These are phyloP conservation scores for Arabidopsis hybrid DNA, from an alignment of 441 rosid genomes.

Conservation along the genomic window DNA sequence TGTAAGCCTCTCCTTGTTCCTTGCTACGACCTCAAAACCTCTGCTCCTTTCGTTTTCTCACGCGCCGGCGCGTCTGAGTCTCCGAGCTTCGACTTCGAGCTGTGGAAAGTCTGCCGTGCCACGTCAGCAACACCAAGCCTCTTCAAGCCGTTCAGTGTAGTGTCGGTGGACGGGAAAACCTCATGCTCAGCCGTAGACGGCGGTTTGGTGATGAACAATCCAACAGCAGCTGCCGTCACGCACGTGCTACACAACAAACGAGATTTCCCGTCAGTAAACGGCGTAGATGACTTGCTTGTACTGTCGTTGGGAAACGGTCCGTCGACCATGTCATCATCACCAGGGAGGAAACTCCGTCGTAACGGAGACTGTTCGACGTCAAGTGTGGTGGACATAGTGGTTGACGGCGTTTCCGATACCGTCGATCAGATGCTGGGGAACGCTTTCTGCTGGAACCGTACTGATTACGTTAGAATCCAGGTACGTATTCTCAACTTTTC, in stretches of 20 bases:
- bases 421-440: constrained; percentile 93
- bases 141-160: constrained; percentile 71
- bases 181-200: constrained; percentile 85
- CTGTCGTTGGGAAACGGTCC: constrained; percentile 86
- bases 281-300: constrained; percentile 89
- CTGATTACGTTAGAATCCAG: constrained; percentile 92
- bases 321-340: constrained; percentile 42
- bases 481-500: constrained; percentile 33
- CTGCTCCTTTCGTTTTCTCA: constrained; percentile 96
- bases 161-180: constrained; percentile 85
- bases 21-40: constrained; percentile 87
- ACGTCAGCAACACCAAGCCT: constrained; percentile 84
- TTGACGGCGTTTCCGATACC: constrained; percentile 90
- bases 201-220: constrained; percentile 95
- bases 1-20: constrained; percentile 96
- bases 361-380: constrained; percentile 76
- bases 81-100: constrained; percentile 86
- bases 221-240: constrained; percentile 87
- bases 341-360: constrained; percentile 45
- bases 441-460: constrained; percentile 90
- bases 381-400: constrained; percentile 69
- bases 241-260: constrained; percentile 96
- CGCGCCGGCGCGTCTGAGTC: constrained; percentile 94
- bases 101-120: constrained; percentile 92
- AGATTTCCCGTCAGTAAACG: constrained; percentile 80